Percentiles rank a stretch among this genome's conserved stretches.
Conservation (phyloP, 441 rosid genomes). For the California macrophylla region DNA sequence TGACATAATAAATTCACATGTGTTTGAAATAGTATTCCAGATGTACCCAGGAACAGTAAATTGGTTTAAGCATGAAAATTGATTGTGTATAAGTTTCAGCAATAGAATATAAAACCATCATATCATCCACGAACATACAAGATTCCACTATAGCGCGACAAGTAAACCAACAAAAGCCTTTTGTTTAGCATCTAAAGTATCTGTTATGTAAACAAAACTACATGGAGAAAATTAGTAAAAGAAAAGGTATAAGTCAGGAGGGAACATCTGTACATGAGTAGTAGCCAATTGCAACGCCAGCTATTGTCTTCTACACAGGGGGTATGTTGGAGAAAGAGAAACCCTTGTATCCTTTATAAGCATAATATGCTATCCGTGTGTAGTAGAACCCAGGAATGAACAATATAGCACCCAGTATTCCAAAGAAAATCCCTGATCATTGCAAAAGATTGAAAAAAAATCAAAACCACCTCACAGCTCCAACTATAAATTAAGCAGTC, state of each 20-base stretch:
- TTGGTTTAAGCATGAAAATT: too few species aligned
- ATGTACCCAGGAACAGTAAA: too few species aligned
- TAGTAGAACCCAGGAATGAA: slow-evolving; percentile 91
- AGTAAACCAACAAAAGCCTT: background rate
- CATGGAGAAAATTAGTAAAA: background rate
- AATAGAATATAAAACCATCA: background rate
- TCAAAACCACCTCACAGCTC: background rate
- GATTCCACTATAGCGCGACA: background rate
- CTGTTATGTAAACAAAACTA: background rate
- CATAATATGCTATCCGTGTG: slow-evolving; percentile 85
- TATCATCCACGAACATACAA: background rate
- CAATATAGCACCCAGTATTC: slow-evolving; percentile 60
- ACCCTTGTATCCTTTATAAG: slow-evolving; percentile 88
- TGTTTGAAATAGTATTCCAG: too few species aligned
- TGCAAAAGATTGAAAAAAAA: background rate
- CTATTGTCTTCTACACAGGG: slow-evolving; percentile 36
- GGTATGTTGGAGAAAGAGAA: slow-evolving; percentile 91
- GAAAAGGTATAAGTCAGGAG: background rate
- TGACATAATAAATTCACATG: too few species aligned
- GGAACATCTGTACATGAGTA: slow-evolving; percentile 23
- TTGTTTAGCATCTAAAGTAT: background rate
- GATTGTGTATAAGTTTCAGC: background rate
- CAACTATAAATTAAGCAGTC: background rate
- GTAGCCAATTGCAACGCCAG: background rate
- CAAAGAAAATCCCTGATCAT: slow-evolving; percentile 71